Evolutionary conservation across 306 rosid genomes (phyloP).

Genomic region (Corylus avellana): DNA sequence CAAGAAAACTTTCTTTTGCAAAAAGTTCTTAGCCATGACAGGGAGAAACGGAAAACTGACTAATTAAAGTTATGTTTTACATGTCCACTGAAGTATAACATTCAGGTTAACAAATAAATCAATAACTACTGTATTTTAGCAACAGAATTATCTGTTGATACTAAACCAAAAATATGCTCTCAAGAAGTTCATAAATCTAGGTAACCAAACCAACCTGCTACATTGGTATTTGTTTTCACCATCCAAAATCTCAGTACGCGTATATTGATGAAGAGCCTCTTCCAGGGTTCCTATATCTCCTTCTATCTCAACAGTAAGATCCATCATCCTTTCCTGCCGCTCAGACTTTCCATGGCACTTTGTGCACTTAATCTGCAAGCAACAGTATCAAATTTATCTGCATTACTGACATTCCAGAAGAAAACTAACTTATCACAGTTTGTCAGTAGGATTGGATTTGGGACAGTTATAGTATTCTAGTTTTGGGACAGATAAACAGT

Average conservation of each 20-base stretch:
- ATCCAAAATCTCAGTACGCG: constrained; percentile 83
- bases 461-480: background rate
- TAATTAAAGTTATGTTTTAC: background rate
- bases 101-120: background rate
- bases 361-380: constrained; percentile 80
- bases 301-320: constrained; percentile 90
- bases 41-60: background rate
- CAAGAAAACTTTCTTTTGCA: background rate
- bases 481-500: constrained; percentile 12
- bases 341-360: constrained; percentile 92
- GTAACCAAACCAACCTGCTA: constrained; percentile 62
- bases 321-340: constrained; percentile 97
- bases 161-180: background rate
- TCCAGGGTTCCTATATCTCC: constrained; percentile 82
- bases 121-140: background rate
- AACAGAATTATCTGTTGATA: background rate
- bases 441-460: constrained; percentile 9
- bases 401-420: constrained; percentile 13
- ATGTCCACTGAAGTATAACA: background rate
- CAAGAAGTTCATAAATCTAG: constrained; percentile 15
- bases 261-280: constrained; percentile 80
- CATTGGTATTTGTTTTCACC: constrained; percentile 96
- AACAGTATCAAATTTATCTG: constrained; percentile 23
- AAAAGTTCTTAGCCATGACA: background rate
- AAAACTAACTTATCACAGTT: constrained; percentile 15